phyloP scores from a whole-genome alignment of 257 asterid genomes.

The Solanum gandarillasii region DNA sequence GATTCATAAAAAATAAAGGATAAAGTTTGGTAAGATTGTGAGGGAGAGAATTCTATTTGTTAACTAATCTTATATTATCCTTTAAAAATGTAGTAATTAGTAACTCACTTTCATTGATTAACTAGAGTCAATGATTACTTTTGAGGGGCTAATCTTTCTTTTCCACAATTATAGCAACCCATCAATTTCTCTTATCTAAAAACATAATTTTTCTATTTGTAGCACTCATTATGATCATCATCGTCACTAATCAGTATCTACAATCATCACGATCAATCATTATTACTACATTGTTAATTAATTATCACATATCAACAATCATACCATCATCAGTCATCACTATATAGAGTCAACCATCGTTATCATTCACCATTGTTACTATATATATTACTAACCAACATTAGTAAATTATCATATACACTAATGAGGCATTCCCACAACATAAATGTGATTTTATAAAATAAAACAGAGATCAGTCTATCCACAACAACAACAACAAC shows the following conservation, averaged over 20 bases:
- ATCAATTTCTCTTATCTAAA: background rate
- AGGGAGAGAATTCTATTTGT: conserved; percentile 29
- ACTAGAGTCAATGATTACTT: background rate
- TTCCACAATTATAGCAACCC: background rate
- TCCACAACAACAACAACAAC: background rate
- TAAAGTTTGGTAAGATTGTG: conserved; percentile 24
- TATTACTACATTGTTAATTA: background rate
- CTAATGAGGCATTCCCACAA: background rate
- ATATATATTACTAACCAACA: background rate
- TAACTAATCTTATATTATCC: background rate
- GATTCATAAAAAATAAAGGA: conserved; percentile 17
- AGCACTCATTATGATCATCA: background rate
- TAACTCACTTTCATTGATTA: background rate
- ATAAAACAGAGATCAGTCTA: background rate
- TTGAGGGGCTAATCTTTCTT: background rate
- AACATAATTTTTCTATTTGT: background rate
- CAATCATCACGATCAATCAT: background rate
- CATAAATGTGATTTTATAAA: background rate
- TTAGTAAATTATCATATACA: background rate
- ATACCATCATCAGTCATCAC: background rate
- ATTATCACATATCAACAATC: background rate
- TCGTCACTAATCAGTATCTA: background rate
- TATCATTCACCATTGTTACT: background rate
- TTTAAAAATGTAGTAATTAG: background rate
- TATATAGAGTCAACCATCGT: background rate